These are phyloP conservation scores for Lentinula aciculospora DNA, from an alignment of 768 basidiomycete species.

Conservation along the genomic window DNA sequence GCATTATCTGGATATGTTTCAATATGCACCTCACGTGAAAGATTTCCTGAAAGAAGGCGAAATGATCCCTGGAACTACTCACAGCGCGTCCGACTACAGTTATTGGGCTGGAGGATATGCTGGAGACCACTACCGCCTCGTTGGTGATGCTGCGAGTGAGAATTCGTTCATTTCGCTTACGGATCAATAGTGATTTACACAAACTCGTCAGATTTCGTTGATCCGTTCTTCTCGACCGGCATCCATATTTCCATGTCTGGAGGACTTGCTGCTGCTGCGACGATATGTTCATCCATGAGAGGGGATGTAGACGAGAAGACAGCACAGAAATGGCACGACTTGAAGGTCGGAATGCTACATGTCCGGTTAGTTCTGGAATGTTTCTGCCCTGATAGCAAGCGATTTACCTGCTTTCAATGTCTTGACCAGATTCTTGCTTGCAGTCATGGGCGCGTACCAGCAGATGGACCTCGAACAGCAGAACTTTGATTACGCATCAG, in stretches of 20 bases:
- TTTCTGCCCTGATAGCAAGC: not conserved
- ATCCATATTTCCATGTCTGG: constrained; percentile 36
- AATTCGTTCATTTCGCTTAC: not conserved
- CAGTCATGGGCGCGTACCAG: constrained; percentile 3
- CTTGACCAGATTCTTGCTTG: constrained; percentile 2
- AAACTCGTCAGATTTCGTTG: constrained; percentile 29
- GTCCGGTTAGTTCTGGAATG: not conserved
- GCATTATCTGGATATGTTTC: constrained; percentile 26
- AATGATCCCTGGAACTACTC: constrained; percentile 36
- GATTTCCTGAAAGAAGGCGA: constrained; percentile 19
- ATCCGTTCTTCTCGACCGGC: constrained; percentile 41
- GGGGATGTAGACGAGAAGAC: constrained; percentile 23
- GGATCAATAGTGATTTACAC: not conserved
- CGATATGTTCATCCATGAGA: constrained; percentile 30
- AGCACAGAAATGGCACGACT: constrained; percentile 14
- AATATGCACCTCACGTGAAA: constrained; percentile 38
- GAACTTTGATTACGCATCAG: constrained; percentile 2
- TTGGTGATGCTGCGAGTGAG: constrained; percentile 65
- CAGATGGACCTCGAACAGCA: constrained; percentile 5
- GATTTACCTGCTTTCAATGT: not conserved
- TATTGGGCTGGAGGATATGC: constrained; percentile 57
- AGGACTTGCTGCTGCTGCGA: constrained; percentile 30
- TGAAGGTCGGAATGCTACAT: constrained; percentile 5
- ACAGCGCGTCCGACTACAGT: constrained; percentile 58
- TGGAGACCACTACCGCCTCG: constrained; percentile 47